Base-by-base conservation (phyloP, 257 asterid genomes). In the Anisodus tanguticus region DNA sequence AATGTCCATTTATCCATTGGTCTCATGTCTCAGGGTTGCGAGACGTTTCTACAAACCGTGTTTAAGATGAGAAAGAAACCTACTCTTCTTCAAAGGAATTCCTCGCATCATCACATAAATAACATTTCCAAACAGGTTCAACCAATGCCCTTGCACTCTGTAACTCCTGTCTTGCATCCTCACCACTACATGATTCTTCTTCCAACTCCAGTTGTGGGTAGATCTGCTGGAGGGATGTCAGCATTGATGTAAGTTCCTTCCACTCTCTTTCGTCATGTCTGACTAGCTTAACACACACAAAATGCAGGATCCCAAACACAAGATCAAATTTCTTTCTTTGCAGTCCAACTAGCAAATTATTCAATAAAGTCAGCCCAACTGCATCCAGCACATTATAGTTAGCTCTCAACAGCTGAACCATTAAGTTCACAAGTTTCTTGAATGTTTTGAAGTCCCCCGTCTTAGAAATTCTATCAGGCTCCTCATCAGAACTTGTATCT, bases 361-460 rank as follows among this genome's bases (percentile, higher is more conserved):
- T 88, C 84, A 95, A 83, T 86, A 93, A 84, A 47, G 88, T 79
- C 11, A 66, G 90, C 37, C 98, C 99, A 39, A 90, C 89, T n/a
- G 92, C 98, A 87, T 93, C 98, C 39, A 97, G 88, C 72, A 93
- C 90, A 37, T 85, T 51, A 74, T 58, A 41, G 72, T 97, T 92
- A 60, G 89, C 89, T 58, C 83, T 89, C 87, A 91, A 64, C 66
- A 86, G 83, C 92, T 91, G 84, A 37, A 90, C 83, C 90, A 90
- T 87, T 71, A 85, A 83, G 69, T 91, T 90, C 39, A 88, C 47
- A 8, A 95, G 87, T 87, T 88, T 91, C 88, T 84, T 91, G 85
- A 95, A 92, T 16, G 94, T 95, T 58, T 91, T 16, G 84, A 88
- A 93, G 51, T 83, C 72, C 60, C 81, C 84, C 9, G 57, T 82